Conservation (phyloP, 768 basidiomycete species). For the Phaffia australis region DNA sequence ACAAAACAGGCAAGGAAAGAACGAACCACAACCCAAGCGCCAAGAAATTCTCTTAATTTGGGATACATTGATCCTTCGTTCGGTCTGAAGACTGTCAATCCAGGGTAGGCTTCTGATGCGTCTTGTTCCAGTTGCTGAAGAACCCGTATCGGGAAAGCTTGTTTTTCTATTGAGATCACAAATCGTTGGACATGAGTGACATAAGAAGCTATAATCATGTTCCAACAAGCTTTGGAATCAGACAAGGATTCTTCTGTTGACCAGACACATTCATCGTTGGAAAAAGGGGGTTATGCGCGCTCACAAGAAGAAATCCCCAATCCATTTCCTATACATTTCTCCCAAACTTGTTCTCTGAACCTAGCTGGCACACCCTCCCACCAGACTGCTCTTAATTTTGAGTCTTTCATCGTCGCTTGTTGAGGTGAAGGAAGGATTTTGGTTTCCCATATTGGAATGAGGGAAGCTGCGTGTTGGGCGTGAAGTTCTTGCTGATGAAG, state of each 20-base stretch:
- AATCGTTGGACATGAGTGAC: slow-evolving; percentile 13
- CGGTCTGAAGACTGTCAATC: slow-evolving; percentile 8
- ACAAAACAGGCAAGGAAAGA: background rate
- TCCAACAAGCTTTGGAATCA: background rate
- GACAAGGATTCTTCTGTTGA: background rate
- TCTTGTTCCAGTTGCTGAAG: slow-evolving; percentile 11
- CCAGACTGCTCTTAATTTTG: slow-evolving; percentile 7
- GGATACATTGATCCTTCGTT: slow-evolving; percentile 7
- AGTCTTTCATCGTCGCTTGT: background rate
- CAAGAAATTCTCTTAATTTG: slow-evolving; percentile 18
- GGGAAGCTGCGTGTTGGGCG: slow-evolving; percentile 5
- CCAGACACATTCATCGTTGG: background rate
- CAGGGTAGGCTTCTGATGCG: slow-evolving; percentile 4
- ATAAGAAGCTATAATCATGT: slow-evolving; percentile 5
- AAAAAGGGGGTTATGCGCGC: background rate
- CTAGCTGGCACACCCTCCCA: slow-evolving; percentile 19
- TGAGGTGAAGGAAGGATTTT: background rate
- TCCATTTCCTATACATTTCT: slow-evolving; percentile 16
- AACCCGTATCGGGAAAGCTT: slow-evolving; percentile 3
- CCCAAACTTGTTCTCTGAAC: slow-evolving; percentile 21
- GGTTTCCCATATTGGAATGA: background rate
- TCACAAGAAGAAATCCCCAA: slow-evolving; percentile 4
- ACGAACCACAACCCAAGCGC: slow-evolving; percentile 25
- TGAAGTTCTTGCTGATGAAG: slow-evolving; percentile 3
- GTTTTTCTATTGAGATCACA: slow-evolving; percentile 8